Evolutionary conservation across 805 yeast species (phyloP).

Genomic region (Debaryomyces maramus): DNA sequence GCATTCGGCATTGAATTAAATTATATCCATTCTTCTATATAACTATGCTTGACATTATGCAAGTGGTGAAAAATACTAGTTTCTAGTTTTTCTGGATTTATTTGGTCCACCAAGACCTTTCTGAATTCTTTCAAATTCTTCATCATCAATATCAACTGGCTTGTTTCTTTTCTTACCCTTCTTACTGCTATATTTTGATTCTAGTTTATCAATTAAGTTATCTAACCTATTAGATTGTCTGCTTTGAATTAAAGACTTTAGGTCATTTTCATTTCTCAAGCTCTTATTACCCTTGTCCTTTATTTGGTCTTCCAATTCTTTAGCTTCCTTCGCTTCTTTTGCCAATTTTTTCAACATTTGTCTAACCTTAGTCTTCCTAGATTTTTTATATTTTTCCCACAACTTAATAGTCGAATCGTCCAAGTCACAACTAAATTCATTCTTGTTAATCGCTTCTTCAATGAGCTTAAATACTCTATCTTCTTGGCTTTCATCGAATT

Average conservation of each 20-base stretch:
- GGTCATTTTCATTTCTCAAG: slow-evolving; percentile 37
- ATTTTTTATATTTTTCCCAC: slow-evolving; percentile 53
- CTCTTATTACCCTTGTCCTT: slow-evolving; percentile 33
- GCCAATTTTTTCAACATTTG: slow-evolving; percentile 52
- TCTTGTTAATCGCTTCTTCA: slow-evolving; percentile 37
- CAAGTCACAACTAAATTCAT: slow-evolving; percentile 30
- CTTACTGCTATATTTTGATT: slow-evolving; percentile 48
- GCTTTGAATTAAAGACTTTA: slow-evolving; percentile 49
- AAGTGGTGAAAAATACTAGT: background rate
- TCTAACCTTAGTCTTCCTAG: slow-evolving; percentile 47
- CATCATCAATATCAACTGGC: slow-evolving; percentile 45
- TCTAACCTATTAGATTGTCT: slow-evolving; percentile 47
- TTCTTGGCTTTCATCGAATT: slow-evolving; percentile 59
- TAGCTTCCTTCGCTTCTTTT: slow-evolving; percentile 67
- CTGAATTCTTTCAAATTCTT: slow-evolving; percentile 50
- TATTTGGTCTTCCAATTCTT: slow-evolving; percentile 41
- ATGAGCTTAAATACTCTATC: slow-evolving; percentile 56
- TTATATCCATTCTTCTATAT: too few relatives aligned
- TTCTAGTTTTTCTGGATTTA: slow-evolving; percentile 1
- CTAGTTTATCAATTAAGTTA: slow-evolving; percentile 46
- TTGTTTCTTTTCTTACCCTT: slow-evolving; percentile 34
- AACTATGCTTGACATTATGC: too few relatives aligned
- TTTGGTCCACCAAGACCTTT: slow-evolving; percentile 28
- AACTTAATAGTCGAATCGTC: slow-evolving; percentile 32
- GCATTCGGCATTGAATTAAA: too few relatives aligned